Evolutionary conservation across 495 filamentous ascomycete species (phyloP).

Genomic region (Monascus purpureus): DNA sequence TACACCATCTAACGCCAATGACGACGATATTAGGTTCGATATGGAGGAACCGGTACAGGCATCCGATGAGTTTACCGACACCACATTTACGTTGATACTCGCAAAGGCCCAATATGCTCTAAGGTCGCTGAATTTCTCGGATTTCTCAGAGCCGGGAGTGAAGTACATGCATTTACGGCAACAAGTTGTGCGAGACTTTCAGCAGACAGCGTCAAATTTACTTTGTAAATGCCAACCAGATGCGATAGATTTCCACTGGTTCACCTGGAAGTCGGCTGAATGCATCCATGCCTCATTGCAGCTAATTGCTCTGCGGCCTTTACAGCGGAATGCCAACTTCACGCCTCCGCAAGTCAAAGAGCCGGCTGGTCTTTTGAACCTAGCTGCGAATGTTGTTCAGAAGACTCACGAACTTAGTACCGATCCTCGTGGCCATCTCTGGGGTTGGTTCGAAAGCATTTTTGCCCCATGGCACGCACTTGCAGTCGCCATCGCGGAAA

Average conservation of each 20-base stretch:
- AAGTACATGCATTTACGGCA: slow-evolving; percentile 13
- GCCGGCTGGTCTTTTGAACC: slow-evolving; percentile 13
- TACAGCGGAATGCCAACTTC: slow-evolving; percentile 13
- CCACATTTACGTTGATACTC: slow-evolving; percentile 16
- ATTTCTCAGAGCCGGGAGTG: slow-evolving; percentile 11
- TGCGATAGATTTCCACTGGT: slow-evolving; percentile 14
- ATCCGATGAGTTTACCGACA: slow-evolving; percentile 18
- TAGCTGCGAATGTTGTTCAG: slow-evolving; percentile 19
- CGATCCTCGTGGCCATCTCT: slow-evolving; percentile 14
- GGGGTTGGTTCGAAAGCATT: slow-evolving; percentile 25
- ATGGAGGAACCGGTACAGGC: slow-evolving; percentile 11
- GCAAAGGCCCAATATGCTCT: slow-evolving; percentile 12
- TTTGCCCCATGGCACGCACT: slow-evolving; percentile 36
- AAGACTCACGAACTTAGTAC: slow-evolving; percentile 8
- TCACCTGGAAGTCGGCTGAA: slow-evolving; percentile 8
- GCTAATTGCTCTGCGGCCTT: slow-evolving; percentile 17
- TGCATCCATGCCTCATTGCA: slow-evolving; percentile 18
- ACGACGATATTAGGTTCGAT: slow-evolving; percentile 15
- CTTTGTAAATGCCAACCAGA: slow-evolving; percentile 14
- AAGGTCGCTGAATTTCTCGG: slow-evolving; percentile 16
- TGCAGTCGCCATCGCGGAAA: slow-evolving; percentile 47
- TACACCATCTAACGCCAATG: slow-evolving; percentile 19
- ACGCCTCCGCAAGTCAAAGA: slow-evolving; percentile 13
- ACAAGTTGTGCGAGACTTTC: slow-evolving; percentile 17
- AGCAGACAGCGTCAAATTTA: slow-evolving; percentile 9